phyloP scores from a whole-genome alignment of 1,139 yeast genomes.

The Saccharomyces hybrid region DNA sequence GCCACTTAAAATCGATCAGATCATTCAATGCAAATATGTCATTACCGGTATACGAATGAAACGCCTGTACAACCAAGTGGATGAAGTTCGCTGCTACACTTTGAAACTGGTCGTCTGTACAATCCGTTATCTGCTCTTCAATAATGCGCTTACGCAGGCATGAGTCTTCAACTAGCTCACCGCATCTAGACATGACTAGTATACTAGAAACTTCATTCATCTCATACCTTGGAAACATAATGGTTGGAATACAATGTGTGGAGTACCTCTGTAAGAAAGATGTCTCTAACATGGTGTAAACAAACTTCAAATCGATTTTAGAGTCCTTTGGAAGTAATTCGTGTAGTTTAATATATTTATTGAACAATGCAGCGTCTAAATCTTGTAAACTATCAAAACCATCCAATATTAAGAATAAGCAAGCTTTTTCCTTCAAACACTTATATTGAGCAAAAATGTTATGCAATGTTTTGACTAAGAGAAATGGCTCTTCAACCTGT shows the following conservation, averaged over 20 bases:
- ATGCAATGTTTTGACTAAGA: conserved; percentile 20
- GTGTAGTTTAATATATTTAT: conserved; percentile 24
- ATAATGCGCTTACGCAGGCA: conserved; percentile 8
- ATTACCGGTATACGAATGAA: conserved; percentile 31
- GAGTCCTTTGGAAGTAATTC: conserved; percentile 18
- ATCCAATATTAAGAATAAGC: conserved; percentile 24
- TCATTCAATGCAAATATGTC: conserved; percentile 24
- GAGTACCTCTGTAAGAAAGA: conserved; percentile 24
- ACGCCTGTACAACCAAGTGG: conserved; percentile 26
- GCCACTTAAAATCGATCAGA: conserved; percentile 30
- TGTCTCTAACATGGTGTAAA: conserved; percentile 22
- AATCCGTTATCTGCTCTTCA: conserved; percentile 10
- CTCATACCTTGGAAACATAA: conserved; percentile 29
- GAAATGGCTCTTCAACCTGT: conserved; percentile 28
- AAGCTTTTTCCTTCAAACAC: conserved; percentile 6
- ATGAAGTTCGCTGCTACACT: conserved; percentile 22
- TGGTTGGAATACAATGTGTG: conserved; percentile 23
- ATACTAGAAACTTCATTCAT: conserved; percentile 21
- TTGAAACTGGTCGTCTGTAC: conserved; percentile 12
- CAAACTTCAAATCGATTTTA: conserved; percentile 21
- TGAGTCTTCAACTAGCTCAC: conserved; percentile 13
- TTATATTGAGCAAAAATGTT: conserved; percentile 16
- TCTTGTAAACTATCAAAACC: conserved; percentile 30
- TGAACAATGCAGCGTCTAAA: conserved; percentile 27
- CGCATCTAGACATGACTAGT: conserved; percentile 14